Evolutionary conservation across 768 basidiomycete species (phyloP), one percentile per base, ranked within the genome.

Genomic region (Tricholoma matsutake): DNA sequence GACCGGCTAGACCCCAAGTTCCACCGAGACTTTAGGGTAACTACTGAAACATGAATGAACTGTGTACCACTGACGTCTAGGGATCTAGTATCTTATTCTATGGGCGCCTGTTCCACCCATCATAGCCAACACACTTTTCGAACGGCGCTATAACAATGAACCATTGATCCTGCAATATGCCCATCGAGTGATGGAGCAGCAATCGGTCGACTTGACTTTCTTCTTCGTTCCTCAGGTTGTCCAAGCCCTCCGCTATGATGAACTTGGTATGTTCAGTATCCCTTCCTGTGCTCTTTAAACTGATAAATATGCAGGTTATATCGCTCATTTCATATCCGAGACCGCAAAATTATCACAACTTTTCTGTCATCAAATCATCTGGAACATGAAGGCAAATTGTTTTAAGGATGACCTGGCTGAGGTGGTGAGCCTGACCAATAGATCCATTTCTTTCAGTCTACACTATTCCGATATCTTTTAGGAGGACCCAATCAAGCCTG

Each of bases 341-440:
- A 97, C 96, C 0, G 90, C 96, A 6, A 96, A 93, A 76, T 94
- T 98, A 56, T 98, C 96, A 1, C 96, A 96, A 71, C 75, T 94
- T 22, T 99, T 99, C 78, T 99, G 97, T 70, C 97, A 99, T 71
- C 97, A 99, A 77, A 98, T 98, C 64, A 93, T 99, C 63, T 99
- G 97, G 97, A 99, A 98, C 72, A 98, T 98, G 97, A 96, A 96
- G 69, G 97, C 97, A 4, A 99, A 99, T 69, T 94, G 92, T 63
- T 97, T 87, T 73, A 93, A 91, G 67, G 96, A 95, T 67, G 97
- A 98, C 68, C 78, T 81, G 6, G 93, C 86, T 13, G 95, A 96
- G 72, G 80, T 91, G 61, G 94, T 92, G 67, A 55, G 85, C 78
- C 56, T 34, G 11, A 53, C 29, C 9, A 4, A n/a, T 20, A 31